Evolutionary conservation across 1,284 basidiomycete species (phyloP), one percentile per base, ranked within the genome.

Genomic region (Fomitiporia mediterranea): DNA sequence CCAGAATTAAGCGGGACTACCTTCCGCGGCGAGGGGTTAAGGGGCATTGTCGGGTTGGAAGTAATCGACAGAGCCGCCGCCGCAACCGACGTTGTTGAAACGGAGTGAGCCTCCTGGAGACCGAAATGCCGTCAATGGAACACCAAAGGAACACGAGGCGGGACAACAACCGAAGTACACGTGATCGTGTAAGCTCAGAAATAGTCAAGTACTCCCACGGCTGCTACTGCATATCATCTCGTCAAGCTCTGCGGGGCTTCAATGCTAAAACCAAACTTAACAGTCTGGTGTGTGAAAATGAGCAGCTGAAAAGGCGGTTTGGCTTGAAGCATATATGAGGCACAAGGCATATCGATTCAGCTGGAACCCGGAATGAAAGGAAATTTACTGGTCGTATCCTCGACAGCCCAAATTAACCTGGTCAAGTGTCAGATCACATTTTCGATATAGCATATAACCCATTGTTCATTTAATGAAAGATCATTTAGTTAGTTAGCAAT

Each of bases 11-110:
- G 75, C 30, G 88, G 86, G 4, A 89, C 74, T 7, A 79, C 71
- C 69, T 90, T 90, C 56, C 88, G 77, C 38, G 88, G 87, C 49
- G 86, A 86, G 25, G 75, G 72, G 63, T 65, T 72, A 51, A 79
- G 64, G 34, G 72, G 69, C 77, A 79, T 79, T 25, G 57, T 44
- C 39, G 39, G 35, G 40, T 30, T 54, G 40, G 13, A n/a, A 19
- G 23, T 35, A 35, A 50, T 11, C 15, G 54, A 43, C 15, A 38
- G 38, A 34, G 54, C 11, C 27, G 37, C 39, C 6, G 50, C 23
- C 46, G 57, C 27, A 19, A 46, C 53, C 40, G 47, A 42, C 23
- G 52, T 19, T 35, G 57, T 39, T 28, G 48, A 51, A 38, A 28
- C 23, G 19, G 34, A 37, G 51, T 51, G 34, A 48, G 32, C 43